Evolutionary conservation across 1,284 basidiomycete genomes (phyloP).

Genomic region (Coniferiporia sulphurascens): DNA sequence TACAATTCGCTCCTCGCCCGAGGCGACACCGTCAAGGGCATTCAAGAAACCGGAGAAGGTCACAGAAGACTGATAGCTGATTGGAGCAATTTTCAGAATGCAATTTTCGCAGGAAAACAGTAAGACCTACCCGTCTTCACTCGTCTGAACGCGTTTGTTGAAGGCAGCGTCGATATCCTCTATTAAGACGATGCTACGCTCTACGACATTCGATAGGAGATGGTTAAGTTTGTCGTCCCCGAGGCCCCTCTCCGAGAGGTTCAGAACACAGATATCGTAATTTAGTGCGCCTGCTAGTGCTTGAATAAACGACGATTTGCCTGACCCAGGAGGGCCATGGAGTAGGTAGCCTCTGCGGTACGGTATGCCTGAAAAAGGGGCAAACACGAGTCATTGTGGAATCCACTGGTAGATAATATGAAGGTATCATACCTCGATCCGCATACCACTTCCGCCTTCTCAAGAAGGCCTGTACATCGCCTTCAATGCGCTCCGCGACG

Average conservation of each 20-base stretch:
- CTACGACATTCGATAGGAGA: conserved; percentile 88
- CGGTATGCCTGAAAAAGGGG: conserved; percentile 74
- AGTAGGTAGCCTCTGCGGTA: conserved; percentile 95
- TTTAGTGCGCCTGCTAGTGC: conserved; percentile 89
- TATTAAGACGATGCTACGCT: conserved; percentile 88
- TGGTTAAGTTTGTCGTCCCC: conserved; percentile 97
- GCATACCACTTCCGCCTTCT: conserved; percentile 91
- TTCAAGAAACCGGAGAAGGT: conserved; percentile 98
- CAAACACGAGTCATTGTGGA: not conserved
- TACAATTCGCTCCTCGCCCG: conserved; percentile 94
- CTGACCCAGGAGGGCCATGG: conserved; percentile 95
- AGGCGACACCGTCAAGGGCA: conserved; percentile 95
- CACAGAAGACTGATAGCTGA: conserved; percentile 86
- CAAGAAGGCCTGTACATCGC: conserved; percentile 83
- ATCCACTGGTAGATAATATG: not conserved
- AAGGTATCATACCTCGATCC: conserved; percentile 68
- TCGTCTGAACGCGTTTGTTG: conserved; percentile 83
- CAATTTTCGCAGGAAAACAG: not conserved
- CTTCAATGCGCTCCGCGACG: conserved; percentile 73
- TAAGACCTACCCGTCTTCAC: conserved; percentile 74
- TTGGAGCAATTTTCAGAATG: conserved; percentile 17
- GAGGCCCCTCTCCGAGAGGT: conserved; percentile 93
- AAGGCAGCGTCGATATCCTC: conserved; percentile 99
- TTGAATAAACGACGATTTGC: conserved; percentile 98
- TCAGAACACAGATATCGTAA: conserved; percentile 96